phyloP scores from a whole-genome alignment of 129 eudicot species.

The Kitagawia praeruptora region DNA sequence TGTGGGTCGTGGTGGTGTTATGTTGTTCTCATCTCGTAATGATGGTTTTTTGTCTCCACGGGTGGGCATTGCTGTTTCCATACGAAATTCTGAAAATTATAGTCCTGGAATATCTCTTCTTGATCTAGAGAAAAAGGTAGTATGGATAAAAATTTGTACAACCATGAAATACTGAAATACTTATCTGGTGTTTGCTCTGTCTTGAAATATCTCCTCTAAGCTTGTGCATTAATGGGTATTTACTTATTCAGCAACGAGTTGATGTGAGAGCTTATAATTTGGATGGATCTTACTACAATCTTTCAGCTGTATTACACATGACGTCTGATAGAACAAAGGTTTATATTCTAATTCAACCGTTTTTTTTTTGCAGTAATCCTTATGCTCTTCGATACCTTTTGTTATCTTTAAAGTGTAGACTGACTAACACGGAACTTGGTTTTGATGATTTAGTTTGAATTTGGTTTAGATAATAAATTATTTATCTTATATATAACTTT shows the following conservation, averaged over 20 bases:
- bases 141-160: neutral
- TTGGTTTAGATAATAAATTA: neutral
- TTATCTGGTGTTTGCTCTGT: neutral
- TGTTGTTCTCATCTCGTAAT: constrained; percentile 78
- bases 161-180: neutral
- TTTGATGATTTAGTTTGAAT: neutral
- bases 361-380: neutral
- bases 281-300: constrained; percentile 90
- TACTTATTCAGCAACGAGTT: constrained; percentile 63
- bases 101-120: constrained; percentile 85
- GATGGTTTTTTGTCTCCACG: constrained; percentile 86
- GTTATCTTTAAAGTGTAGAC: neutral
- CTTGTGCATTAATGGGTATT: constrained; percentile 6
- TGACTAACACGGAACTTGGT: neutral
- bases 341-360: neutral
- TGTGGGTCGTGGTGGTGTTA: constrained; percentile 84
- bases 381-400: neutral
- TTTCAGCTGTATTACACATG: constrained; percentile 78
- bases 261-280: constrained; percentile 78
- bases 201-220: constrained; percentile 10
- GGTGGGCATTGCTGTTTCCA: constrained; percentile 88
- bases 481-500: neutral
- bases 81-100: constrained; percentile 61
- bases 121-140: constrained; percentile 92
- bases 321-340: constrained; percentile 98